phyloP scores from a whole-genome alignment of 2,329 filamentous ascomycete genomes.

The Ophiostoma quercus region DNA sequence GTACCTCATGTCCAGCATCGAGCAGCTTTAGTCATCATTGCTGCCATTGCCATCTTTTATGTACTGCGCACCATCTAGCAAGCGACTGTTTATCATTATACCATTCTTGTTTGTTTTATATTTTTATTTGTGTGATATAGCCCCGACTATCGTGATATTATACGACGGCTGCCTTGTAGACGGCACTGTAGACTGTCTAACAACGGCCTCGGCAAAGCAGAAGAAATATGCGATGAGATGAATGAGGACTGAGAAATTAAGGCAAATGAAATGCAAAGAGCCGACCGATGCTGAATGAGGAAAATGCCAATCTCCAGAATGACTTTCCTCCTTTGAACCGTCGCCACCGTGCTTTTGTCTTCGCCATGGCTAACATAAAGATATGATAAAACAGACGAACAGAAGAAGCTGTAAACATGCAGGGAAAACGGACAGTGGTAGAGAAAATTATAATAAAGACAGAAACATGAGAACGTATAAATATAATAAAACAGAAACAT shows the following conservation, averaged over 20 bases:
- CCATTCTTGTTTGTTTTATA: neutral
- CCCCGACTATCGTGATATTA: neutral
- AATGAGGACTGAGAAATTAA: neutral
- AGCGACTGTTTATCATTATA: neutral
- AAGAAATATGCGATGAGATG: neutral
- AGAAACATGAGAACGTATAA: neutral
- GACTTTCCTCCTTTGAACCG: neutral
- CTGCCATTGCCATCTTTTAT: neutral
- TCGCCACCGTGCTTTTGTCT: constrained; percentile 8
- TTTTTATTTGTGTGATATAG: neutral
- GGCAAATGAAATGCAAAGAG: neutral
- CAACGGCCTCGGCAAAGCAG: neutral
- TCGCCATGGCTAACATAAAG: neutral
- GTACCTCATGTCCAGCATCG: constrained; percentile 51
- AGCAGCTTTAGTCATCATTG: constrained; percentile 46
- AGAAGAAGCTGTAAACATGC: neutral
- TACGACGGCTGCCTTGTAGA: neutral
- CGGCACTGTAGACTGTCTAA: neutral
- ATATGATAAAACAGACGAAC: neutral
- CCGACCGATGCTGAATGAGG: neutral
- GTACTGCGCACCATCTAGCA: neutral
- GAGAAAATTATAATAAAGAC: neutral
- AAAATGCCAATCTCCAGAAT: neutral
- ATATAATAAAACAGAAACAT: neutral
- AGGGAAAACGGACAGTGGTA: neutral